Percentiles rank a stretch among this genome's conserved stretches.
Conservation (phyloP, 352 stramenopile species). For the Pythium brachiatum region DNA sequence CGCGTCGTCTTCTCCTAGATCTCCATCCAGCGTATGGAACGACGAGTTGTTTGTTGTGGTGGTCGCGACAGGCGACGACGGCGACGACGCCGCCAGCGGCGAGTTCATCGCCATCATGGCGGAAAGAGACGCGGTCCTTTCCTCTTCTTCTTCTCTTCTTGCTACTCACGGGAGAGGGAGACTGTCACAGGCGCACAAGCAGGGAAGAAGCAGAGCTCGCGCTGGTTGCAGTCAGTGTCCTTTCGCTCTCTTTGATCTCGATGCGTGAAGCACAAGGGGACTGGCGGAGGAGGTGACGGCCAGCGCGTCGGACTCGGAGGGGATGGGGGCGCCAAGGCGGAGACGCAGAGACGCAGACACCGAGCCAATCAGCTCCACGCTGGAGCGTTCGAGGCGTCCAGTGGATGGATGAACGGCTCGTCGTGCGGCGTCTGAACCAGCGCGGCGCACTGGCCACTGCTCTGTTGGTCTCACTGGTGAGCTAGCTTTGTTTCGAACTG, state of each 20-base stretch:
- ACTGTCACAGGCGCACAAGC: background rate
- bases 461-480: background rate
- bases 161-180: background rate
- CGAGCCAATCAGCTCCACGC: background rate
- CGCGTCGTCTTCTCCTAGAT: background rate
- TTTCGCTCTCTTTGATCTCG: background rate
- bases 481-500: background rate
- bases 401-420: background rate
- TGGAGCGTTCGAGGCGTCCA: too few species aligned
- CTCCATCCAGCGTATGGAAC: background rate
- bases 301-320: background rate
- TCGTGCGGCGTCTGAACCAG: background rate
- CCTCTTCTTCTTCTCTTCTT: background rate
- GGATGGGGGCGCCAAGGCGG: background rate
- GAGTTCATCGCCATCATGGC: conserved; percentile 19
- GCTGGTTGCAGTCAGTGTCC: background rate
- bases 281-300: background rate
- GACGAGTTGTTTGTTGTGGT: background rate
- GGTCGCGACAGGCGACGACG: background rate
- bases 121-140: too few species aligned
- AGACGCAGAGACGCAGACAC: background rate
- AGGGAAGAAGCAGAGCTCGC: background rate
- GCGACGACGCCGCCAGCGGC: conserved; percentile 1
- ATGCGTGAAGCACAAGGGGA: background rate
- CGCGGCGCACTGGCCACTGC: background rate